phyloP scores from a whole-genome alignment of 192 early-diverging fungal species.

The Backusella tarrabulga region DNA sequence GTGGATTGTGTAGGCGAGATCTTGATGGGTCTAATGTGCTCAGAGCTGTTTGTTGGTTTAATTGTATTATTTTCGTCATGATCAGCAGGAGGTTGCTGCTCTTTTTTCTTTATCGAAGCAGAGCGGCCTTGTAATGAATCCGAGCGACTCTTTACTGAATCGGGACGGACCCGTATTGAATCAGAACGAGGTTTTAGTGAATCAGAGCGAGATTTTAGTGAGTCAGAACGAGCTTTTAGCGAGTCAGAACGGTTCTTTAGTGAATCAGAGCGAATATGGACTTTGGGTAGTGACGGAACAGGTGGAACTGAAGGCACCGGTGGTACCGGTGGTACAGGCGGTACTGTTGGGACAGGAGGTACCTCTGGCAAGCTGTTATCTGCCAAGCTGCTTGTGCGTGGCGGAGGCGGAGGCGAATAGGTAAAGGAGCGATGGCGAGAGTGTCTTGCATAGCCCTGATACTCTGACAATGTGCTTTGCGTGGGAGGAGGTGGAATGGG shows the following conservation, averaged over 20 bases:
- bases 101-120: background rate
- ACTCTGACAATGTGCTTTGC: background rate
- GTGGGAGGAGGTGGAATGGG: background rate
- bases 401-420: conserved; percentile 20
- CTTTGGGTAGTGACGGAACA: background rate
- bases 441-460: conserved; percentile 14
- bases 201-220: background rate
- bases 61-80: background rate
- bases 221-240: background rate
- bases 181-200: background rate
- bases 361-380: background rate
- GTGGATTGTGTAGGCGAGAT: background rate
- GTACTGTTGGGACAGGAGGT: background rate
- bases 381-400: background rate
- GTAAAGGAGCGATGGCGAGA: conserved; percentile 8
- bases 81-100: background rate
- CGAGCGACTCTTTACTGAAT: background rate
- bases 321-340: conserved; percentile 20
- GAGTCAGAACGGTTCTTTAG: background rate
- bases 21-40: background rate
- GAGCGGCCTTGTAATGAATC: background rate
- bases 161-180: background rate
- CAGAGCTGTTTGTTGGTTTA: background rate
- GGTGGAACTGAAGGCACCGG: background rate
- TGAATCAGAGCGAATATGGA: background rate